Percentiles rank a stretch among this genome's conserved stretches.
Conservation (phyloP, 805 yeast species). For the Candida dajiaensis region DNA sequence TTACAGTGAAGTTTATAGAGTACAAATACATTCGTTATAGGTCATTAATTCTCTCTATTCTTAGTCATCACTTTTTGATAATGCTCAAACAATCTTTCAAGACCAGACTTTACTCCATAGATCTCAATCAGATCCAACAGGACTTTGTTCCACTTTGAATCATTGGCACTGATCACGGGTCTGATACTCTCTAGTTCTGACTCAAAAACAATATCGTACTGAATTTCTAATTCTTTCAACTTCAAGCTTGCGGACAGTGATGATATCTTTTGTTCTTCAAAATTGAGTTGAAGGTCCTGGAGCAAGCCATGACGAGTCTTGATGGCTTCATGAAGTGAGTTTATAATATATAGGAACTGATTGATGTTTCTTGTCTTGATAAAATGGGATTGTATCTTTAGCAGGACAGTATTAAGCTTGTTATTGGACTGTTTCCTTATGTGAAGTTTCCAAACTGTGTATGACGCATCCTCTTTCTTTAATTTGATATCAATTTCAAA, state of each 20-base stretch:
- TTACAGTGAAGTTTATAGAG: background rate
- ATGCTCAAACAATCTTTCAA: constrained; percentile 1
- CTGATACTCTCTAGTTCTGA: background rate
- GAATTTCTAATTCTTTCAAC: background rate
- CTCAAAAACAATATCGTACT: constrained; percentile 5
- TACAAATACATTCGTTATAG: too few species aligned
- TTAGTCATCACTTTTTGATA: background rate
- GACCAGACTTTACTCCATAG: constrained; percentile 5
- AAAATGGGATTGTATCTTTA: constrained; percentile 5
- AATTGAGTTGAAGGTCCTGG: background rate
- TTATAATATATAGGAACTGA: constrained; percentile 14
- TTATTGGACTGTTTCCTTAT: constrained; percentile 17
- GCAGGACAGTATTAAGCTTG: constrained; percentile 15
- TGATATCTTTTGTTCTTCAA: background rate
- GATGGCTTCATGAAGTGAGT: constrained; percentile 12
- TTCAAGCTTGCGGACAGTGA: background rate
- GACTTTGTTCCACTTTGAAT: background rate
- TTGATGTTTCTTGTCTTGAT: constrained; percentile 16
- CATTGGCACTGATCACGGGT: background rate
- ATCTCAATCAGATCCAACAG: background rate
- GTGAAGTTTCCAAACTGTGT: constrained; percentile 9
- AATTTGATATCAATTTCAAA: constrained; percentile 14
- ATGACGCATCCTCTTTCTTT: constrained; percentile 7
- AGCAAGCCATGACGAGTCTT: constrained; percentile 8
- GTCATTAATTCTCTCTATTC: too few species aligned